Conservation (phyloP, 352 stramenopile genomes). For the Thraustochytrium sp. region DNA sequence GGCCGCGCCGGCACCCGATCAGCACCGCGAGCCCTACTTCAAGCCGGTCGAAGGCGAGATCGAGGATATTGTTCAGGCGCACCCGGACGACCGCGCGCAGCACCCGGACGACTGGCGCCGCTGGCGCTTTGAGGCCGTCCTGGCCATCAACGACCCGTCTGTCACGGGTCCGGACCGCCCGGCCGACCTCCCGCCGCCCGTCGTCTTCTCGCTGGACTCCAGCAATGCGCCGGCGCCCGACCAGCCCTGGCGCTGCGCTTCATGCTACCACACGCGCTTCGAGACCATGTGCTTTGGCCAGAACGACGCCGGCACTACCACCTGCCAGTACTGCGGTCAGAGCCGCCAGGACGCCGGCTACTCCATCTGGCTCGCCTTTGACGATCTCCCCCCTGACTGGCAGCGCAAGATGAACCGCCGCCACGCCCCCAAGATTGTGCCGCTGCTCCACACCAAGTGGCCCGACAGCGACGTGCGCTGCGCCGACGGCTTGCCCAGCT, state of each 20-base stretch:
- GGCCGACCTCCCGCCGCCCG: not conserved
- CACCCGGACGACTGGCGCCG: not conserved
- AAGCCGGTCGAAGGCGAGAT: not conserved
- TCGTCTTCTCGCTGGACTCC: not conserved
- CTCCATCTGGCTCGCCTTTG: conserved; percentile 9
- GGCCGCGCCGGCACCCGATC: not conserved
- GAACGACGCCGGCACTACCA: not conserved
- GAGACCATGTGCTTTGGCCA: conserved; percentile 42
- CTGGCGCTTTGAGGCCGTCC: not conserved
- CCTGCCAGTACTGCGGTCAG: not conserved
- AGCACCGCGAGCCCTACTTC: conserved; percentile 10
- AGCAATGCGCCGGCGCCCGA: not conserved
- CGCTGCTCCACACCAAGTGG: conserved; percentile 24
- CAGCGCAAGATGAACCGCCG: conserved; percentile 31
- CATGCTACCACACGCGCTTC: conserved; percentile 30
- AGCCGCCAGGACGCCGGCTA: not conserved
- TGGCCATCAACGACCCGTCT: conserved; percentile 9
- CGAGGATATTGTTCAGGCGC: conserved; percentile 27
- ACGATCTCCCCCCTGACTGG: conserved; percentile 11
- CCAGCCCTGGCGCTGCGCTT: conserved; percentile 7
- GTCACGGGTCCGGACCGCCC: conserved; percentile 4
- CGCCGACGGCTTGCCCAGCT: not conserved
- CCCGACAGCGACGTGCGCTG: not conserved
- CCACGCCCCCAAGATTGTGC: conserved; percentile 5
- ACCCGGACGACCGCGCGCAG: not conserved